A percentile compares a stretch with the other conserved stretches of the same genome.
These are phyloP conservation scores for Austroboletus eburneus DNA, from an alignment of 768 basidiomycete species.

Conservation along the genomic window DNA sequence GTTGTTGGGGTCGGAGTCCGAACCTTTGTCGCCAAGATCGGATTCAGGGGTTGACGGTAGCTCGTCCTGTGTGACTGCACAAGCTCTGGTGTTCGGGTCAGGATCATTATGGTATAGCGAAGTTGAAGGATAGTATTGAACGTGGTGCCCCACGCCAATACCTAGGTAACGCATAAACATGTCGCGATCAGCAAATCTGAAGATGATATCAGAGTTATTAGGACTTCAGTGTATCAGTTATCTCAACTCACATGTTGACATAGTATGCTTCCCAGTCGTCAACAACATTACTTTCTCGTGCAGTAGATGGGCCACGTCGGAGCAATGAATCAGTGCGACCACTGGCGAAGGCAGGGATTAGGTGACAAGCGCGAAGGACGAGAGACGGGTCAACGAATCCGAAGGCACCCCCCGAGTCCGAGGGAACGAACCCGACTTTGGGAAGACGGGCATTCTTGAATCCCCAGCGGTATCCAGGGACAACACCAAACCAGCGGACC, in stretches of 20 bases:
- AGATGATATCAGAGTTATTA: neutral
- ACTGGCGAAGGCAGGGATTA: constrained; percentile 24
- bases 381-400: constrained; percentile 1
- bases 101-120: neutral
- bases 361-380: constrained; percentile 19
- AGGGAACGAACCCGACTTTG: constrained; percentile 17
- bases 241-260: constrained; percentile 11
- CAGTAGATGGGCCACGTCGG: neutral
- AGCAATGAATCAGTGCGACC: constrained; percentile 14
- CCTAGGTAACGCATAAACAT: neutral
- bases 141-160: neutral
- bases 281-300: neutral
- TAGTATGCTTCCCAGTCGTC: constrained; percentile 13
- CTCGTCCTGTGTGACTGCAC: no score
- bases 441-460: constrained; percentile 13
- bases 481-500: constrained; percentile 23
- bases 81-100: no score
- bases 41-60: no score
- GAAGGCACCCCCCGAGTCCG: constrained; percentile 9
- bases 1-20: no score
- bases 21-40: no score
- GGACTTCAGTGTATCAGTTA: neutral
- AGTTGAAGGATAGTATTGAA: neutral
- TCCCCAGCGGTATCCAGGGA: constrained; percentile 7
- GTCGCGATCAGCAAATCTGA: neutral